phyloP scores from a whole-genome alignment of 176 grass and related monocot species.

The Musa beccarii region DNA sequence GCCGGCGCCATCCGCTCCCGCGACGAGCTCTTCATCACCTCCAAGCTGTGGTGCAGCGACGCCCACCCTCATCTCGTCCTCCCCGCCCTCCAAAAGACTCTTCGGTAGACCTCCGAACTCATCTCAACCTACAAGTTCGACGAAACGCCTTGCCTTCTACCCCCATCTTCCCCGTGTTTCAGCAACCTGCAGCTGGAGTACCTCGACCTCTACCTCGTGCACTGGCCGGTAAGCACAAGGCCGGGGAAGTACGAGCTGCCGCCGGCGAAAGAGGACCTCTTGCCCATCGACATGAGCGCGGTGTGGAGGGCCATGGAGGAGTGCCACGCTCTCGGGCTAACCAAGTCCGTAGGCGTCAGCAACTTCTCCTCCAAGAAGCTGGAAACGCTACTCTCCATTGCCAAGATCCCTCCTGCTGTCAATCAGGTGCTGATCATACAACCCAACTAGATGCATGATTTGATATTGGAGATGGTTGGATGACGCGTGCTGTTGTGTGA shows the following conservation, averaged over 20 bases:
- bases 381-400: constrained; percentile 28
- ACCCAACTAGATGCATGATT: too few species aligned
- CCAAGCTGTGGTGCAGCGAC: constrained; percentile 65
- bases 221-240: constrained; percentile 41
- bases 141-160: too few species aligned
- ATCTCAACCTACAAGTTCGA: neutral
- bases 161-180: neutral
- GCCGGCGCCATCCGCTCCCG: constrained; percentile 31
- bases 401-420: constrained; percentile 37
- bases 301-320: constrained; percentile 66
- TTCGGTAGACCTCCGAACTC: constrained; percentile 5
- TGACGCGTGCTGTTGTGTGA: too few species aligned
- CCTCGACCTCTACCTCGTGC: constrained; percentile 52
- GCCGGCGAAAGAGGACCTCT: constrained; percentile 38
- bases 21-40: constrained; percentile 58
- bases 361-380: constrained; percentile 68
- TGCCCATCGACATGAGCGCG: constrained; percentile 31
- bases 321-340: constrained; percentile 39
- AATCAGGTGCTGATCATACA: constrained; percentile 37
- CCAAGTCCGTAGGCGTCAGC: constrained; percentile 52
- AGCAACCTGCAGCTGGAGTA: constrained; percentile 51
- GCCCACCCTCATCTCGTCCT: constrained; percentile 36
- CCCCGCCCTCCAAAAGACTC: constrained; percentile 40
- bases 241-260: constrained; percentile 26
- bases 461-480: too few species aligned